Conservation (phyloP, 2,329 filamentous ascomycete species). For the Aspergillus sp. region DNA sequence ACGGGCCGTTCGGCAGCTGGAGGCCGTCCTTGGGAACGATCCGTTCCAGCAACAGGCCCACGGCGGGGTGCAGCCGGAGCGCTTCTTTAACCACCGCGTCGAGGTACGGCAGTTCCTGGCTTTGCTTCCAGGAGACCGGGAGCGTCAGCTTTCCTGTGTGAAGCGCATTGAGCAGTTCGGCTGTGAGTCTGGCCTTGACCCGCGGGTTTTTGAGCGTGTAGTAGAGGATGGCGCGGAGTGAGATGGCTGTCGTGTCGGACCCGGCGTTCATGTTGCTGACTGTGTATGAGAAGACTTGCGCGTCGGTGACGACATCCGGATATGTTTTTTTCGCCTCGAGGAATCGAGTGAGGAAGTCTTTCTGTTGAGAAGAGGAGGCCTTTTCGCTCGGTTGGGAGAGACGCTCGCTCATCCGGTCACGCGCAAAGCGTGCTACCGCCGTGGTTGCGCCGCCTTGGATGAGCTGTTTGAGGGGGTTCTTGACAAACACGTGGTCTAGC, state of each 20-base stretch:
- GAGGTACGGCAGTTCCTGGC: slow-evolving; percentile 27
- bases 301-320: slow-evolving; percentile 24
- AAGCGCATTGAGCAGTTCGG: slow-evolving; percentile 46
- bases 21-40: slow-evolving; percentile 21
- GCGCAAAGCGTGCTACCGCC: slow-evolving; percentile 22
- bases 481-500: slow-evolving; percentile 34
- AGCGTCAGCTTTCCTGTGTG: slow-evolving; percentile 10
- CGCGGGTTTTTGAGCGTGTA: slow-evolving; percentile 24
- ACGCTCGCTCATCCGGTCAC: slow-evolving; percentile 18
- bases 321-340: slow-evolving; percentile 24
- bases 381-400: slow-evolving; percentile 1
- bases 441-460: slow-evolving; percentile 17
- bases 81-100: slow-evolving; percentile 29
- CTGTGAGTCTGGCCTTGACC: slow-evolving; percentile 38
- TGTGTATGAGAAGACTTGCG: slow-evolving; percentile 24
- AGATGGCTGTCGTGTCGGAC: slow-evolving; percentile 35
- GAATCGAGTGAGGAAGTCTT: slow-evolving; percentile 26
- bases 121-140: slow-evolving; percentile 24
- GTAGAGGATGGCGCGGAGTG: slow-evolving; percentile 32
- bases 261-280: slow-evolving; percentile 31
- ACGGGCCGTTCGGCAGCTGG: slow-evolving; percentile 19
- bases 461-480: slow-evolving; percentile 27
- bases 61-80: slow-evolving; percentile 23
- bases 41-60: slow-evolving; percentile 23
- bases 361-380: too few relatives aligned